Percentiles rank a stretch among this genome's conserved stretches.
These are phyloP conservation scores for Eleusine indica DNA, from an alignment of 176 grass and related monocot species.

Conservation along the genomic window DNA sequence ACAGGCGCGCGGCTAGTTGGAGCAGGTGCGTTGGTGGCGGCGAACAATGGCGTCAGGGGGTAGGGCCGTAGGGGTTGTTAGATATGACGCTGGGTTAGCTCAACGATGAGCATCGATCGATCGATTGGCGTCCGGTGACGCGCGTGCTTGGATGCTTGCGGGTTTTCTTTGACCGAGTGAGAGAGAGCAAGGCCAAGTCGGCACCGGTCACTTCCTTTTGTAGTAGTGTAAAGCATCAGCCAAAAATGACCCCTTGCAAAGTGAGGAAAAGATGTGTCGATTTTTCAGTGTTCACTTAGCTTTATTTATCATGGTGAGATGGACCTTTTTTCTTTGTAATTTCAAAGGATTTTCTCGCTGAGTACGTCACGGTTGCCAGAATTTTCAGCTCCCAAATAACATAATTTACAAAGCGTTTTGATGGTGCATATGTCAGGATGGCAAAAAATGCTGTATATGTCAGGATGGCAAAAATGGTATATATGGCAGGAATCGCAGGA, in stretches of 20 bases:
- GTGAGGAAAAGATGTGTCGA: background rate
- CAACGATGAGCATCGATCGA: background rate
- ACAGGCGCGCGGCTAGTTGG: background rate
- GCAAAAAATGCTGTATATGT: too few relatives aligned
- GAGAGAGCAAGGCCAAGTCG: conserved; percentile 9
- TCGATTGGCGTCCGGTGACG: background rate
- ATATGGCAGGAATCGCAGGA: too few relatives aligned
- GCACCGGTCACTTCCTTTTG: background rate
- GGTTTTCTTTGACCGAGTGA: conserved; percentile 26
- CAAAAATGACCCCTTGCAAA: background rate
- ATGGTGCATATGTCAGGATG: too few relatives aligned
- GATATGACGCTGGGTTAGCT: conserved; percentile 8
- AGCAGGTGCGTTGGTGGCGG: background rate
- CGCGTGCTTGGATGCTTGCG: conserved; percentile 43
- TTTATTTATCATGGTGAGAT: background rate
- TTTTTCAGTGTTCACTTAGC: background rate
- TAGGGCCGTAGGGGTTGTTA: background rate
- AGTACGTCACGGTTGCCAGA: background rate
- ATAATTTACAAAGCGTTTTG: background rate
- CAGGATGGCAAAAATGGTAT: too few relatives aligned
- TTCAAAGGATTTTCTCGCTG: background rate
- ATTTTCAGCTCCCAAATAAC: background rate
- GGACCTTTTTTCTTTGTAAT: background rate
- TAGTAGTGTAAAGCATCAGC: background rate
- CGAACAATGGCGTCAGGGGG: conserved; percentile 27